Evolutionary conservation across 2,329 filamentous ascomycete species (phyloP).

Genomic region (Onygena corvina): DNA sequence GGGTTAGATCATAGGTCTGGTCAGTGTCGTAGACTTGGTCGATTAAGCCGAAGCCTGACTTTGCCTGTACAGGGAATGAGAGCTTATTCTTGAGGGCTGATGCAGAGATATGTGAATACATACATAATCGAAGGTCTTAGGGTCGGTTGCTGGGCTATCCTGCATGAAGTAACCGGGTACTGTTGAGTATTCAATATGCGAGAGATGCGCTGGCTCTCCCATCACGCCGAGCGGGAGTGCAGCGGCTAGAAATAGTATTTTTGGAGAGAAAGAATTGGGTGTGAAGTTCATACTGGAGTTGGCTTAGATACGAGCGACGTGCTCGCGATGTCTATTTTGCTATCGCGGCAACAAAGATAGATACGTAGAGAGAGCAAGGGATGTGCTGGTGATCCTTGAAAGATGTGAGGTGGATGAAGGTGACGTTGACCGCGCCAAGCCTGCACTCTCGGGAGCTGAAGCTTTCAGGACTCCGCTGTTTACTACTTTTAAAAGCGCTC

Average conservation of each 20-base stretch:
- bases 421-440: too few species aligned
- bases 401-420: too few species aligned
- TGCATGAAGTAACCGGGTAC: slow-evolving; percentile 41
- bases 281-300: not conserved
- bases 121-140: slow-evolving; percentile 40
- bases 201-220: slow-evolving; percentile 8
- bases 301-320: too few species aligned
- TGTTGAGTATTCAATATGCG: slow-evolving; percentile 28
- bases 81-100: not conserved
- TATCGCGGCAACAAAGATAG: too few species aligned
- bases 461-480: too few species aligned
- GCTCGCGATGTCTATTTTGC: too few species aligned
- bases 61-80: not conserved
- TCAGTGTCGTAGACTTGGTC: slow-evolving; percentile 35
- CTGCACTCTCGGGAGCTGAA: too few species aligned
- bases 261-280: not conserved
- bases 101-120: slow-evolving; percentile 8
- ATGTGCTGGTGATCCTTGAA: too few species aligned
- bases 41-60: slow-evolving; percentile 38
- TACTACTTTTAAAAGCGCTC: too few species aligned
- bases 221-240: slow-evolving; percentile 12
- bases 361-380: too few species aligned
- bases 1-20: slow-evolving; percentile 20
- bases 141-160: slow-evolving; percentile 39
- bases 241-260: slow-evolving; percentile 8